Base-by-base conservation (phyloP, 345 rosid species). In the Hevea brasiliensis region DNA sequence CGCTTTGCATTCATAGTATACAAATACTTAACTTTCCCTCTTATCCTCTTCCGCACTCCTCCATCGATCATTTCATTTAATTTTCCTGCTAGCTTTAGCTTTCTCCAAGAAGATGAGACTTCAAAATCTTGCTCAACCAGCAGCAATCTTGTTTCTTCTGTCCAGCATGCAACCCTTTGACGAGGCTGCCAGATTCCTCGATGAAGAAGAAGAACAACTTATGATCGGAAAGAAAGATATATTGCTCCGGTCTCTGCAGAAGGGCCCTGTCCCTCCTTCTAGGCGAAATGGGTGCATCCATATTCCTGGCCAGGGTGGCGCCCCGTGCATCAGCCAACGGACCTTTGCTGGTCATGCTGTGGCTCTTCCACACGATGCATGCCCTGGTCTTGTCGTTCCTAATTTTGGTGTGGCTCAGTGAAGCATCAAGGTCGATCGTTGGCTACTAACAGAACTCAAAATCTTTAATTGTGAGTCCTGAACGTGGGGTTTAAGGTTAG, bases 261-360 rank as follows among this genome's bases (percentile, higher is more conserved):
- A 53, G 27, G 70, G 74, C 6, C 50, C 65, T 3, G 64, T 53
- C 13, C 32, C 65, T 41, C 59, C 72, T 24, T 0, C 60, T 5
- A 74, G 69, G 11, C 56, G 5, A 20, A 77, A 63, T 45, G 18
- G 76, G 3, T 81, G 81, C 84, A 45, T 65, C 51, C 1, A 62
- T 57, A 23, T 74, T 24, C 79, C 76, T 4, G 68, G 56, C 1
- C 8, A 42, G 0, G 67, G 71, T 4, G 84, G 71, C 0, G 3
- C 58, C 0, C 72, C 65, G 13, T 81, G 84, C 77, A 50, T 55
- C 29, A 18, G 21, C 48, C 21, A 50, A 27, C 55, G 42, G 56
- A 27, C 55, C 29, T 77, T 74, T 26, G 81, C 79, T 12, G 84
- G 81, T 50, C 70, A 13, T 9, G 50, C n/a, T n/a, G n/a, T n/a